A percentile compares a stretch with the other conserved stretches of the same genome.
Evolutionary conservation across 495 filamentous ascomycete genomes (phyloP).

Genomic region (Neurospora cerealis): DNA sequence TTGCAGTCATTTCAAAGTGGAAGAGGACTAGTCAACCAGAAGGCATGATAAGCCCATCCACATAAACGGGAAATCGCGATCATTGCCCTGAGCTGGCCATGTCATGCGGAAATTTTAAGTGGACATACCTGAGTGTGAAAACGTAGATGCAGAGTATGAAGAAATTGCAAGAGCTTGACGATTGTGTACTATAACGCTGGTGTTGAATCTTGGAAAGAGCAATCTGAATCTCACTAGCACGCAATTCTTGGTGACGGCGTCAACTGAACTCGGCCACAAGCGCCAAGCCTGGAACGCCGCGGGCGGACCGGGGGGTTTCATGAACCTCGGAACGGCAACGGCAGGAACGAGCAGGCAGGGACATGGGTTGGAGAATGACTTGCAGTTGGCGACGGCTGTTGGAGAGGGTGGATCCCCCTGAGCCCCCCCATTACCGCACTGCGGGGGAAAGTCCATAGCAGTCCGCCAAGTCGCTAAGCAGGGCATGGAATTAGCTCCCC

Average conservation of each 20-base stretch:
- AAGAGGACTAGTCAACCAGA: not conserved
- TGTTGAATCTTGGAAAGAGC: not conserved
- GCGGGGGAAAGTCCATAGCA: not conserved
- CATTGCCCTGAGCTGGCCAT: not conserved
- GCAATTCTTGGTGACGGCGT: not conserved
- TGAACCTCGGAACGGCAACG: constrained; percentile 9
- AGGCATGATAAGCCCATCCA: not conserved
- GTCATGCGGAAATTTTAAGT: not conserved
- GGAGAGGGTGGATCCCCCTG: not conserved
- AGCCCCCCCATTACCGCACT: not conserved
- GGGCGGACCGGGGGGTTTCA: not conserved
- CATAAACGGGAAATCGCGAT: not conserved
- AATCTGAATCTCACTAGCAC: not conserved
- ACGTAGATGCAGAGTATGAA: not conserved
- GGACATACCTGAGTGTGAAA: not conserved
- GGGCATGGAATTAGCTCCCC: not conserved
- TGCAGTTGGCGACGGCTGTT: constrained; percentile 5
- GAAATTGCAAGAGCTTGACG: not conserved
- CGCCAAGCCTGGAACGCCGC: not conserved
- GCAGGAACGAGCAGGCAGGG: not conserved
- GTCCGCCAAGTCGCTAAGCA: not conserved
- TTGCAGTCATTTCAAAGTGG: no score
- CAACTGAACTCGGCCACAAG: not conserved
- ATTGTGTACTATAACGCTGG: not conserved
- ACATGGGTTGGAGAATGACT: constrained; percentile 3